Percentiles rank a stretch among this genome's conserved stretches.
Conservation (phyloP, 306 rosid species). For the Cucurbita ficifolia region DNA sequence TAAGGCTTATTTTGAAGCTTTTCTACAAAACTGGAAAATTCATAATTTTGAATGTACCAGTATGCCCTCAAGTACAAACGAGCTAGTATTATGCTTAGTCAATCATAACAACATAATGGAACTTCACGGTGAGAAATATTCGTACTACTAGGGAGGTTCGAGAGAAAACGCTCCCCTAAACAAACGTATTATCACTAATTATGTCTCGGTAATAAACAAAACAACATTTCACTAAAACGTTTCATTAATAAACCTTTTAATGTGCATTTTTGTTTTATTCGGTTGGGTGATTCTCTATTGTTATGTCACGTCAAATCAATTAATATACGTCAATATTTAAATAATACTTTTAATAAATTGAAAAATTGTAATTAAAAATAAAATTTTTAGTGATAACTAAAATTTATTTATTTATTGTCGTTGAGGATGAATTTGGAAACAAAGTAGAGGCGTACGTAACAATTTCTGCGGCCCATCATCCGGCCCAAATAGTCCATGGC, state of each 20-base stretch:
- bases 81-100: neutral
- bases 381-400: neutral
- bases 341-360: neutral
- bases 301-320: neutral
- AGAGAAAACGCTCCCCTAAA: too few relatives aligned
- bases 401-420: neutral
- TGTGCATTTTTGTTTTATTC: too few relatives aligned
- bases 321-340: neutral
- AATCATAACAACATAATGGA: neutral
- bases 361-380: neutral
- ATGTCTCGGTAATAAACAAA: too few relatives aligned
- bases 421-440: neutral
- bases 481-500: neutral
- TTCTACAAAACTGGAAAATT: too few relatives aligned
- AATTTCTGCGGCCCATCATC: neutral
- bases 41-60: neutral
- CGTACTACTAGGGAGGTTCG: too few relatives aligned
- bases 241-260: too few relatives aligned
- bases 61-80: neutral
- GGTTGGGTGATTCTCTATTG: neutral
- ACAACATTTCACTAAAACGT: too few relatives aligned
- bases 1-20: too few relatives aligned
- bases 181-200: too few relatives aligned
- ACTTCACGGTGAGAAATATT: too few relatives aligned
- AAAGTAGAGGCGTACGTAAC: neutral